Evolutionary conservation across 2,329 filamentous ascomycete species (phyloP), one percentile per base, ranked within the genome.

Genomic region (Rugonectria rugulosa): DNA sequence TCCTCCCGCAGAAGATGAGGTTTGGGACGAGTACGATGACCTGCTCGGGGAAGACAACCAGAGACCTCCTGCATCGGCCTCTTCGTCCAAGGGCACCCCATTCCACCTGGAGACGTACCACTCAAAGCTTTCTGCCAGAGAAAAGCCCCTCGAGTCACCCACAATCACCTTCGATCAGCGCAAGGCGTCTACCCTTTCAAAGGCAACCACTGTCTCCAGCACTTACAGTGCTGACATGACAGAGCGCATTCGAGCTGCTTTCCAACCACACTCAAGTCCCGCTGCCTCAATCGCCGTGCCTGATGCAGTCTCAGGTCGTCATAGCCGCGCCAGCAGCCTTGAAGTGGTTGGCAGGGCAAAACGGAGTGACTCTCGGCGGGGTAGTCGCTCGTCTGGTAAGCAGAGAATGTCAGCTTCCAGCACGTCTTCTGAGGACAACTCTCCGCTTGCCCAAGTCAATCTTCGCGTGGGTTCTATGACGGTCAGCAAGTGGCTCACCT

Each of bases 1-100:
- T 4, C 87, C 85, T 0, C 81, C 88, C 4, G 85, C 78, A 1
- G 90, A 96, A 62, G 94, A 97, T 65, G 94, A 97, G 69, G 83
- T 97, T 2, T 98, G 94, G 94, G 88, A 93, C 46, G 94, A 96
- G 73, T 97, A 96, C 69, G 88, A 98, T 62, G 94, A 97, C 65
- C 77, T 97, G 11, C 83, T 97, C 49, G 90, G 90, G 47, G 88
- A 91, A 10, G 81, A 80, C 9, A 70, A 70, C 1, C 54, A 68
- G 26, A 76, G 77, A 59, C 74, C 74, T 2, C 79, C 80, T 3
- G 74, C 75, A 2, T 86, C 84, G 1, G 76, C 81, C 5, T 81
- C 80, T 1, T 86, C 84, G 1, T 87, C 86, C 1, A 77, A 79
- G 21, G 82, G 82, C 0, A 70, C 79, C 51, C 80, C 86, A 19